Base-by-base conservation (phyloP, 495 filamentous ascomycete genomes). In the Neurospora sp. region DNA sequence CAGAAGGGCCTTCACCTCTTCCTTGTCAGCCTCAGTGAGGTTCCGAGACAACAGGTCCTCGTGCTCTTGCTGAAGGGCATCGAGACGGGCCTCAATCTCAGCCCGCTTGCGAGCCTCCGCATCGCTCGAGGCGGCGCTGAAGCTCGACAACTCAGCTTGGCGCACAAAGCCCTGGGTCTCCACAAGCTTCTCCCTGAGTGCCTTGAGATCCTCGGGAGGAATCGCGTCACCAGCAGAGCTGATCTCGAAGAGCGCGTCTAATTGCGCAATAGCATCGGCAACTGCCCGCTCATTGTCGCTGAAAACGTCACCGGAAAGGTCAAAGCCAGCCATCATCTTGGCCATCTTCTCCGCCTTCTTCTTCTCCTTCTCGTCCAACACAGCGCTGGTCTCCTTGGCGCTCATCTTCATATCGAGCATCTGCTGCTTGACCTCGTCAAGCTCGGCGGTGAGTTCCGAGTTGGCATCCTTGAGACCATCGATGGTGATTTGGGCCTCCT, bases 321-420 rank as follows among this genome's bases (percentile, higher is more conserved):
- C 94, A 74, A 99, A 98, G 7, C 95, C 93, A 69, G 96, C 95
- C 95, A 99, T 97, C 96, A 99, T 99, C 88, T 97, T 93, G 38
- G 96, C 96, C 96, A 99, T 99, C 79, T 94, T 93, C 84, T 98
- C 96, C 7, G 93, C 93, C 85, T 98, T 99, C 85, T 94, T 94
- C 86, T 93, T 94, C 82, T 98, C 96, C 85, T 98, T 99, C 83
- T 98, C 96, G 76, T 98, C 94, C 3, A 95, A 79, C 16, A 90
- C 91, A 2, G 93, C 93, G 39, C 88, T 91, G 4, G 93, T 97
- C 82, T 98, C 96, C 84, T 94, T 96, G 69, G 95, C 94, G 75
- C 88, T 92, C 92, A 99, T 96, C 82, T 93, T 93, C 40, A 95
- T 92, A 82, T 99, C 94, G 4, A 98, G 86, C 71, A 99, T 90